Base-by-base conservation (phyloP, 1,284 basidiomycete genomes). In the Ceratobasidium sp. region DNA sequence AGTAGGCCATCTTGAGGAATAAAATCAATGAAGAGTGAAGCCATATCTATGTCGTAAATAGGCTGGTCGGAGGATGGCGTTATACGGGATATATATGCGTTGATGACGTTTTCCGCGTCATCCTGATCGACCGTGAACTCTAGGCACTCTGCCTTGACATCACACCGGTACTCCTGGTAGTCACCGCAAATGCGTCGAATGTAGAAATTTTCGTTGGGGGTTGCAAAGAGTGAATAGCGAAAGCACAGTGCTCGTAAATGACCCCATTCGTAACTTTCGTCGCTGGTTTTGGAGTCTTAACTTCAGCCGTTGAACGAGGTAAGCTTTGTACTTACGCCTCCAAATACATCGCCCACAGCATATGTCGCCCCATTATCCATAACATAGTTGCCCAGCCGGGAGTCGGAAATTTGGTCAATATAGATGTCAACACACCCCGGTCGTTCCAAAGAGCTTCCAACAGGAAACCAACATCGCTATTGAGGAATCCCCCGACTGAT, bases 361-460 rank as follows among this genome's bases (percentile, higher is more conserved):
- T 50, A 35, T 50, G 46, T 3, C 33, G 12, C 8, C 46, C 48
- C 7, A 67, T 4, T 7, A 67, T 2, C 7, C 3, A 2, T 48
- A 67, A 30, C 0, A 67, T 14, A 14, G 16, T 52, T 1, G 46
- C 44, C 65, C 65, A 67, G 3, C 65, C 65, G 1, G 14, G 27
- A 20, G 65, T 67, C 0, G 65, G 46, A 50, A 50, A 67, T 5
- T 50, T 0, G 20, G 46, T 35, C 20, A 20, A 50, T 1, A 67
- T 2, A n/a, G 50, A 67, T n/a, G 48, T 50, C 5, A 67, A 33
- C 23, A 35, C 16, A 18, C 52, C 48, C 12, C 65, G 65, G 46
- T 67, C 46, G 30, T 67, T 50, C 65, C 65, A 67, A 7, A 67
- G 46, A 30, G 44, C 46, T 10, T 67, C 46, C 8, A 67, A 46